Conservation (phyloP, 495 filamentous ascomycete genomes). For the Penicillium fimorum region DNA sequence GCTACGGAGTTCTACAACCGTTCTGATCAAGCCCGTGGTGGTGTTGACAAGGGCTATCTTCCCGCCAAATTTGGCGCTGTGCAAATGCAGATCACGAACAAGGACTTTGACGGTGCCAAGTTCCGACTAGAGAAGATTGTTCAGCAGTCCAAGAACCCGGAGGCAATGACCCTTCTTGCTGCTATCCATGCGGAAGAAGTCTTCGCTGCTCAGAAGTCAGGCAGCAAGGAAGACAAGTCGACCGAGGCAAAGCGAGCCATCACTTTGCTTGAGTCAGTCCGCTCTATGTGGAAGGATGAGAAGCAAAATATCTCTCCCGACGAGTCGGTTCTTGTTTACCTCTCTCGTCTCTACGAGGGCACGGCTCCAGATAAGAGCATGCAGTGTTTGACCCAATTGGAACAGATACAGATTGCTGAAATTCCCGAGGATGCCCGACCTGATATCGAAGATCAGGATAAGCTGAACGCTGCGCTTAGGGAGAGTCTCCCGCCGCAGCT, state of each 20-base stretch:
- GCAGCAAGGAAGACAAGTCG: constrained; percentile 82
- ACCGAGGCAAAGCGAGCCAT: constrained; percentile 80
- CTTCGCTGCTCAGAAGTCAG: constrained; percentile 68
- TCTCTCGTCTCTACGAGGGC: constrained; percentile 84
- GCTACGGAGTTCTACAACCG: constrained; percentile 81
- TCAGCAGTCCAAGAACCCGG: constrained; percentile 77
- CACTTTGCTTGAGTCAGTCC: constrained; percentile 73
- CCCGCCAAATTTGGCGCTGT: constrained; percentile 92
- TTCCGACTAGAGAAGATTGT: constrained; percentile 92
- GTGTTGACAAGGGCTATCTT: constrained; percentile 79
- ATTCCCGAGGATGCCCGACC: constrained; percentile 66
- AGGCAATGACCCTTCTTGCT: constrained; percentile 86
- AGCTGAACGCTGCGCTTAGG: constrained; percentile 58
- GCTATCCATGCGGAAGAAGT: constrained; percentile 92
- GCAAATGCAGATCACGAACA: constrained; percentile 79
- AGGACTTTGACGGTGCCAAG: constrained; percentile 86
- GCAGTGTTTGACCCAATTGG: constrained; percentile 84
- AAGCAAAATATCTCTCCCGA: constrained; percentile 79
- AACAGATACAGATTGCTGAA: constrained; percentile 77
- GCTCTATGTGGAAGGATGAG: constrained; percentile 86
- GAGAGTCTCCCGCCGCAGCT: constrained; percentile 82
- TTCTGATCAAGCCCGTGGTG: constrained; percentile 86
- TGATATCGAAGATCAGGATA: constrained; percentile 62
- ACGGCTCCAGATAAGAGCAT: constrained; percentile 86
- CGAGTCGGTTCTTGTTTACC: constrained; percentile 84